These are phyloP conservation scores for Desmodesmus armatus DNA, from an alignment of 139 green algal species.

Conservation along the genomic window DNA sequence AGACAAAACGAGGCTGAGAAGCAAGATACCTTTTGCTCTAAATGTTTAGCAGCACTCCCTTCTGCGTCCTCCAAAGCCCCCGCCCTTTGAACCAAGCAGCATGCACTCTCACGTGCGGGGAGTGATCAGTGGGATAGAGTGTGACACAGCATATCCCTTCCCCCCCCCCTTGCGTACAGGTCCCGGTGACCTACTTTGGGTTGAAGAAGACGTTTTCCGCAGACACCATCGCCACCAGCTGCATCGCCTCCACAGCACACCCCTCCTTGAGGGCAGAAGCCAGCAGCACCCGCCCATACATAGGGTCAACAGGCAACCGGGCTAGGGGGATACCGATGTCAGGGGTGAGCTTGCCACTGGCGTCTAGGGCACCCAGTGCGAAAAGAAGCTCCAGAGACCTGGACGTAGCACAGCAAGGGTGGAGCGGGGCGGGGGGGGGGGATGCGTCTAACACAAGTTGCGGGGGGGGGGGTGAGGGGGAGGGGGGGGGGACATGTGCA, in stretches of 20 bases:
- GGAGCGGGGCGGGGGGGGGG: not conserved
- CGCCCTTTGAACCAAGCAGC: no score
- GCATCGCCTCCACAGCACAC: constrained; percentile 77
- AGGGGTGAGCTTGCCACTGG: constrained; percentile 64
- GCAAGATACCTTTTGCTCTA: not conserved
- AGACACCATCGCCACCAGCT: constrained; percentile 86
- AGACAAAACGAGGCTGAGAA: no score
- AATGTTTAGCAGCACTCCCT: not conserved
- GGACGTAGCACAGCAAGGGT: not conserved
- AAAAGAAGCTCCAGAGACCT: constrained; percentile 82
- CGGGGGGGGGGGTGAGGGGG: no score
- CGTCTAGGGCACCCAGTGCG: constrained; percentile 84
- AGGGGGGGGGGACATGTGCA: no score
- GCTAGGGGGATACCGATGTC: constrained; percentile 48
- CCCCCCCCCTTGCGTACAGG: no score
- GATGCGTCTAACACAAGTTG: not conserved
- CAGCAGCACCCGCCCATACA: constrained; percentile 80
- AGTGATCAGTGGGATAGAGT: no score
- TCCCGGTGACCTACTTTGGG: no score
- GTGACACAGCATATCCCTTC: no score
- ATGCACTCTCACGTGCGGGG: no score
- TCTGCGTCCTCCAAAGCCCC: not conserved
- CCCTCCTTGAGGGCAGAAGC: constrained; percentile 53
- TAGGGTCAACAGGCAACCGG: constrained; percentile 88
- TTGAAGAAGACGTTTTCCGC: constrained; percentile 74